Evolutionary conservation across 169 alveolate species (phyloP), one percentile per base, ranked within the genome.

Genomic region (Cyclospora cayetanensis): DNA sequence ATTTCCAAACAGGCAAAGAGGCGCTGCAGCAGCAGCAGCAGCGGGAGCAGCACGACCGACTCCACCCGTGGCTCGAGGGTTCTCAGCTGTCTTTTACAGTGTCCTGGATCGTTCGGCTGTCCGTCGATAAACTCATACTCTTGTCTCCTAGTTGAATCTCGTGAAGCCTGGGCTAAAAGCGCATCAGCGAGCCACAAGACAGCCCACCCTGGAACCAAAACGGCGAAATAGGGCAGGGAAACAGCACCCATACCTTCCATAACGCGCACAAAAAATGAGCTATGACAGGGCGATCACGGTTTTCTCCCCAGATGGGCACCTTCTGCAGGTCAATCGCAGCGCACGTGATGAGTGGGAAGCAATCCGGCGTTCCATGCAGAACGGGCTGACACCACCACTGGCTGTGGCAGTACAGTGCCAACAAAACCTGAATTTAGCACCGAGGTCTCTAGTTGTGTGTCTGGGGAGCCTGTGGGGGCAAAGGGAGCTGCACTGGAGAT

Each of bases 271-370:
- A 42, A 60, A 35, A 83, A 96, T 95, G 98, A 92, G 97, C 77
- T 99, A 99, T 98, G 99, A 99, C 96, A 97, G 99, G 88, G 99
- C 99, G 42, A 97, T 99, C 94, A 99, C 99, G 70, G 99, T 98
- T 77, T 99, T 99, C 95, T 98, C 99, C 89, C 99, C 99, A 27
- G 99, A 98, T 94, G 99, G 99, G 85, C 99, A 99, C 95, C 96
- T 99, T 60, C 97, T 98, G 95, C 99, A 99, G 96, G 91, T 84
- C 34, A 27, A 29, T 4, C 65, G 18, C 41, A 18, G 0, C 5
- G 66, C 35, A 29, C 63, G 35, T 37, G 11, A 25, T 25, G 60
- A n/a, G n/a, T n/a, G n/a, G n/a, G n/a, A n/a, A n/a, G n/a, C n/a
- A n/a, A n/a, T n/a, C n/a, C n/a, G n/a, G n/a, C n/a, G n/a, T n/a